These are phyloP conservation scores for Meredithiella fracta DNA, from an alignment of 2,329 filamentous ascomycete species.

Conservation along the genomic window DNA sequence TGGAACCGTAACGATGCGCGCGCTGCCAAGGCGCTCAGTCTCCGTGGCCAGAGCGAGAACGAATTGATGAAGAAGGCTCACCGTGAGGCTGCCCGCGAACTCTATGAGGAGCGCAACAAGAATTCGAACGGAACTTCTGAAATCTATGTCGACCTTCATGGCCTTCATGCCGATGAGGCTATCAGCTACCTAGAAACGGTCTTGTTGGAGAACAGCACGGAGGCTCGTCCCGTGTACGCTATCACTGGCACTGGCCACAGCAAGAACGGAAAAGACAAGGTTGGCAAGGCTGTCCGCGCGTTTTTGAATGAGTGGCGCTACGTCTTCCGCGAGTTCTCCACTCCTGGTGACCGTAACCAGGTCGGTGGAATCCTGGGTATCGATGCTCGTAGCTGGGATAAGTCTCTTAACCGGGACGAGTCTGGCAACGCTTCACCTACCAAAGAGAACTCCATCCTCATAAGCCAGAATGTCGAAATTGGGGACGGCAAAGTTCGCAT, in stretches of 20 bases:
- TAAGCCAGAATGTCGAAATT: conserved; percentile 51
- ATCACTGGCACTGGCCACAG: conserved; percentile 95
- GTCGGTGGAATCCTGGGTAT: conserved; percentile 63
- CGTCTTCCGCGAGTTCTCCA: conserved; percentile 87
- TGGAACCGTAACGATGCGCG: conserved; percentile 97
- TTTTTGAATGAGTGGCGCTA: conserved; percentile 95
- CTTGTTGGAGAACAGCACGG: conserved; percentile 62
- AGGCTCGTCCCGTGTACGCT: conserved; percentile 68
- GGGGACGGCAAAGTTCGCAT: conserved; percentile 50
- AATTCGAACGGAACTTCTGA: conserved; percentile 44
- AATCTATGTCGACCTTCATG: conserved; percentile 88
- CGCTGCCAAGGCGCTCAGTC: conserved; percentile 83
- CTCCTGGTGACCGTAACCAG: conserved; percentile 75
- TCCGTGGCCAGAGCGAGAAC: conserved; percentile 91
- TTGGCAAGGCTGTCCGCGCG: conserved; percentile 78
- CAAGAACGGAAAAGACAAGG: conserved; percentile 97
- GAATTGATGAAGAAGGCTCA: conserved; percentile 95
- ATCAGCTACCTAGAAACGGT: conserved; percentile 85
- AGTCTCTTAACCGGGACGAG: conserved; percentile 35
- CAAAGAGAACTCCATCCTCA: conserved; percentile 36
- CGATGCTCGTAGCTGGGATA: conserved; percentile 52
- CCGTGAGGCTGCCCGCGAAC: conserved; percentile 73
- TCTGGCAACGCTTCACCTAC: neutral
- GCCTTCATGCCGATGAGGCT: conserved; percentile 95
- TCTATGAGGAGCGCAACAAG: conserved; percentile 89